Evolutionary conservation across 2,329 filamentous ascomycete species (phyloP).

Genomic region (Diaporthe aspalathi): DNA sequence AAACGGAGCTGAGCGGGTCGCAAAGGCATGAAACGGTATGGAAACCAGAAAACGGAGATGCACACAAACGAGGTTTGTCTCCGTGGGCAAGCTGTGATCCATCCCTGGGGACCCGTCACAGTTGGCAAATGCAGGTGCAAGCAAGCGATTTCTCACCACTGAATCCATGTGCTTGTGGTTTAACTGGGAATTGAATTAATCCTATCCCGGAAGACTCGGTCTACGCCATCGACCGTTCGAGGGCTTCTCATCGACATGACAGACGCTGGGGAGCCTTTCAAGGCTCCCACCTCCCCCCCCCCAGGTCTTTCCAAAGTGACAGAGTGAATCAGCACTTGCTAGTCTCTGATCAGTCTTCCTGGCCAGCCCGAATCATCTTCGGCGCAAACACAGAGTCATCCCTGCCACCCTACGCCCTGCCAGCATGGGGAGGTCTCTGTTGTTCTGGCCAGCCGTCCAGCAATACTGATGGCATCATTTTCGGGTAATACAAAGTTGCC

Average conservation of each 20-base stretch:
- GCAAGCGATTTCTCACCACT: not conserved
- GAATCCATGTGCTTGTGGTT: not conserved
- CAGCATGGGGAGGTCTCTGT: not conserved
- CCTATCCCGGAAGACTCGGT: no score
- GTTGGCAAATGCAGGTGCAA: not conserved
- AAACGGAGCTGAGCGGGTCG: not conserved
- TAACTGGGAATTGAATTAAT: no score
- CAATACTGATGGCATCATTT: no score
- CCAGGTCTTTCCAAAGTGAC: no score
- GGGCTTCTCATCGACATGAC: not conserved
- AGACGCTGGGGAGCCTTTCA: not conserved
- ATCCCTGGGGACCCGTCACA: not conserved
- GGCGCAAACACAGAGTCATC: no score
- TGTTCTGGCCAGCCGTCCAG: no score
- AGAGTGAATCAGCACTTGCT: no score
- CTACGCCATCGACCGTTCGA: not conserved
- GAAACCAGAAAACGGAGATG: constrained; percentile 3
- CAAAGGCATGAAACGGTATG: not conserved
- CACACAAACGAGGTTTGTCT: not conserved
- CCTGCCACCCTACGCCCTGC: no score
- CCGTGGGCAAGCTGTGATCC: not conserved
- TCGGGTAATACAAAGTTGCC: not conserved
- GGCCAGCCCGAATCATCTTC: no score
- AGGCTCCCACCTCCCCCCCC: no score
- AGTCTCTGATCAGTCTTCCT: no score